phyloP scores from a whole-genome alignment of 257 asterid genomes.

The Rubia yunnanensis region DNA sequence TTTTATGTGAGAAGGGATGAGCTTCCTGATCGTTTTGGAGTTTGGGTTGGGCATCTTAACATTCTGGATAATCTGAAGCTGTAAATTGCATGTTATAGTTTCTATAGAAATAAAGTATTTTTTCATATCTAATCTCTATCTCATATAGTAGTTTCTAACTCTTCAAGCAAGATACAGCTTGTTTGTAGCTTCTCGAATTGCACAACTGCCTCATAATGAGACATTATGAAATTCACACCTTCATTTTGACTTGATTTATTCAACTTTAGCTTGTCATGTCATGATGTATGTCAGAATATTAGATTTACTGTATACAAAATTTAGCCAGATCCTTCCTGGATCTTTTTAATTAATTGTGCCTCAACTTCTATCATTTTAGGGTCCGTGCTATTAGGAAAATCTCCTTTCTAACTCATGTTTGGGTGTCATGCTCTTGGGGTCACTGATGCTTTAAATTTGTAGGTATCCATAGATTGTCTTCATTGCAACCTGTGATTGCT shows the following conservation, averaged over 20 bases:
- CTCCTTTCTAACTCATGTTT: not conserved
- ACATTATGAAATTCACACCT: no score
- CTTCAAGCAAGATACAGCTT: no score
- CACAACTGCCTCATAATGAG: no score
- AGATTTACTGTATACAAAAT: not conserved
- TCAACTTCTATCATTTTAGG: not conserved
- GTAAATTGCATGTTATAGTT: not conserved
- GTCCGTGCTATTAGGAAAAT: not conserved
- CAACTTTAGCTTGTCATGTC: not conserved
- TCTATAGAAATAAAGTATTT: not conserved
- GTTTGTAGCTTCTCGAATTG: not conserved
- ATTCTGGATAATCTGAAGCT: not conserved
- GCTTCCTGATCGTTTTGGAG: not conserved
- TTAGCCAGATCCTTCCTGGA: not conserved
- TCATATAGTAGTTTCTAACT: not conserved
- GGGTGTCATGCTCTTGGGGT: not conserved
- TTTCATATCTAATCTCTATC: not conserved
- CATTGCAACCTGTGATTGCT: not conserved
- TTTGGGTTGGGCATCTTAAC: not conserved
- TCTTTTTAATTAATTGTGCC: not conserved
- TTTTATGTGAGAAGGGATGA: not conserved
- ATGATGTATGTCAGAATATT: not conserved
- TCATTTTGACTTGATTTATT: not conserved
- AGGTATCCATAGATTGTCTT: not conserved
- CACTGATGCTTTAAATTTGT: not conserved